Conservation (phyloP, 2,329 filamentous ascomycete species). For the Neonectria magnoliae region DNA sequence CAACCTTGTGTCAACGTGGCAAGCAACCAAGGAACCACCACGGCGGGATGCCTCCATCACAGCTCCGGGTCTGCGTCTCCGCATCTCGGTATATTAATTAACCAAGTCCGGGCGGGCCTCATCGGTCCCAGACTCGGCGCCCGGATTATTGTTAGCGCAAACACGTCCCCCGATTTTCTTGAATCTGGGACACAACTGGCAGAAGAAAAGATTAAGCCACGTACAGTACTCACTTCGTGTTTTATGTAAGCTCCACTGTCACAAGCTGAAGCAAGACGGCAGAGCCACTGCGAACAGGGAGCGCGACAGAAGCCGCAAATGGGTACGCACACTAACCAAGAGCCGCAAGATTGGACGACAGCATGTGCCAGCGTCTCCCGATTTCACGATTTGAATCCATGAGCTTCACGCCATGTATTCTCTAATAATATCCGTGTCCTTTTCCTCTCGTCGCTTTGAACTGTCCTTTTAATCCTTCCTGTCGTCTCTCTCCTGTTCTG, state of each 20-base stretch:
- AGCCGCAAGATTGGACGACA: conserved; percentile 19
- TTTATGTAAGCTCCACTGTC: neutral
- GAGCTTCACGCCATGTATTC: neutral
- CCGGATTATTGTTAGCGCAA: neutral
- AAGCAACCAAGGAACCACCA: neutral
- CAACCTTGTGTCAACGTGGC: neutral
- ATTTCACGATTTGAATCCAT: neutral
- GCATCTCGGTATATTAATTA: no score
- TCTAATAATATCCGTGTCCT: neutral
- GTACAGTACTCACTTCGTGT: neutral
- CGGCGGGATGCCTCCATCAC: neutral
- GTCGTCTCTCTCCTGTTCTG: neutral
- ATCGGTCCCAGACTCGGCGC: neutral
- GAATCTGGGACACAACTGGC: neutral
- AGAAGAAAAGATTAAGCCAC: neutral
- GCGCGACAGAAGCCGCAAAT: neutral
- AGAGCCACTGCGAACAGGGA: neutral
- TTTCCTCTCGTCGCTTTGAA: neutral
- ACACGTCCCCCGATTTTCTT: neutral
- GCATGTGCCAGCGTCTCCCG: conserved; percentile 2
- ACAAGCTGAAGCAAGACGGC: neutral
- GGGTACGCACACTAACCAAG: neutral
- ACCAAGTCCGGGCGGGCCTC: neutral
- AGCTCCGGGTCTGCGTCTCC: neutral
- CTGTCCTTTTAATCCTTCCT: neutral